Percentiles rank a stretch among this genome's conserved stretches.
These are phyloP conservation scores for Xylariaceae sp. DNA, from an alignment of 2,329 filamentous ascomycete genomes.

Conservation along the genomic window DNA sequence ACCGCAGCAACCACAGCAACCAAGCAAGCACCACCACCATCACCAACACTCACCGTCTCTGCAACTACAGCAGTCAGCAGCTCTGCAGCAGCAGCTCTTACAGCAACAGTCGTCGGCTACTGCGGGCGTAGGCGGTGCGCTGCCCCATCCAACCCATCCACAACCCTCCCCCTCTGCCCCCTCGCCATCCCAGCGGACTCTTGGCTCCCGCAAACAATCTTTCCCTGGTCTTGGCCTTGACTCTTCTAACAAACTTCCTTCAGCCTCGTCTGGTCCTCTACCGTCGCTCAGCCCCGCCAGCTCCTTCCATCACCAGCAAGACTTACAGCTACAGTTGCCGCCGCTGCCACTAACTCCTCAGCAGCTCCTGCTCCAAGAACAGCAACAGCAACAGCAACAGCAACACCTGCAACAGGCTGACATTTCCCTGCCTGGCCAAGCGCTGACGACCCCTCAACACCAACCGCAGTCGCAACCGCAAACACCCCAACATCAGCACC, in stretches of 20 bases:
- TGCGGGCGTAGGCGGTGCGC: constrained; percentile 28
- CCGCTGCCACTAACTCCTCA: constrained; percentile 8
- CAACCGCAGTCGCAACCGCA: constrained; percentile 23
- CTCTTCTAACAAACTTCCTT: constrained; percentile 34
- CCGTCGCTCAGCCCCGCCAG: constrained; percentile 43
- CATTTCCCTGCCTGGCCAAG: constrained; percentile 9
- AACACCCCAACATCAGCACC: constrained; percentile 21
- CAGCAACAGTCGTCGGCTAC: constrained; percentile 24
- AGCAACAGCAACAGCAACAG: constrained; percentile 26
- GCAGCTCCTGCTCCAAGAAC: constrained; percentile 13
- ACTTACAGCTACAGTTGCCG: constrained; percentile 6
- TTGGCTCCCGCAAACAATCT: constrained; percentile 25
- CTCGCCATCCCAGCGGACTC: constrained; percentile 21
- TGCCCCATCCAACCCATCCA: constrained; percentile 29
- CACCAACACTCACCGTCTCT: constrained; percentile 23
- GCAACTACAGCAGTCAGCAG: constrained; percentile 29
- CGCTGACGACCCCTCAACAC: constrained; percentile 23
- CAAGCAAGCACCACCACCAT: constrained; percentile 30
- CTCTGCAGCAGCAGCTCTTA: constrained; percentile 26
- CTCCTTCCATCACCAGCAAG: constrained; percentile 38
- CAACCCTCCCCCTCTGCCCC: constrained; percentile 19
- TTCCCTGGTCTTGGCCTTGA: constrained; percentile 23
- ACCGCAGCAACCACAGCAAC: constrained; percentile 26
- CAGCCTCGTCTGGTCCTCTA: constrained; percentile 40
- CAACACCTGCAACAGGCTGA: constrained; percentile 17